Evolutionary conservation across 169 alveolate genomes (phyloP).

Genomic region (Babesia bigemina): DNA sequence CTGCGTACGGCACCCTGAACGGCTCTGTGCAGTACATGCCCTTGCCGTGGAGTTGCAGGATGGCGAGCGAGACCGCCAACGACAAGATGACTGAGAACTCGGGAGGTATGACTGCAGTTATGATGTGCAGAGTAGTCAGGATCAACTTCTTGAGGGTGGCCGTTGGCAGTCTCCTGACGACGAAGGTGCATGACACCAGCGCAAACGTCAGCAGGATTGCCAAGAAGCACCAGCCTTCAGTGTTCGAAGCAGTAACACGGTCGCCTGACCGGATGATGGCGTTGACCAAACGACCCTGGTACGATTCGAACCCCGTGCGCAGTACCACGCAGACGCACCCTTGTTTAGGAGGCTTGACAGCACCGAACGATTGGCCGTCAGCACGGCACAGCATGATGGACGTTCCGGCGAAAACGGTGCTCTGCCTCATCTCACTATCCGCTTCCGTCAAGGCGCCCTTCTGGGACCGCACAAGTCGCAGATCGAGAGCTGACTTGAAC

Average conservation of each 20-base stretch:
- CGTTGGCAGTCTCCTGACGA: slow-evolving; percentile 75
- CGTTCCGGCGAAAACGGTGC: slow-evolving; percentile 93
- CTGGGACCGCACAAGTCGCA: not conserved
- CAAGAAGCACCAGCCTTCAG: slow-evolving; percentile 92
- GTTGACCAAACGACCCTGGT: slow-evolving; percentile 95
- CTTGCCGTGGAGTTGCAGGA: slow-evolving; percentile 87
- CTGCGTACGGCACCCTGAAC: slow-evolving; percentile 96
- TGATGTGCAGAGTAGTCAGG: slow-evolving; percentile 92
- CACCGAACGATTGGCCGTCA: slow-evolving; percentile 31
- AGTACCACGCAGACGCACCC: slow-evolving; percentile 75
- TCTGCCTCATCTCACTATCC: slow-evolving; percentile 76
- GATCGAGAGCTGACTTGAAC: slow-evolving; percentile 68
- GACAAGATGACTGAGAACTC: slow-evolving; percentile 98
- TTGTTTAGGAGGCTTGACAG: slow-evolving; percentile 31
- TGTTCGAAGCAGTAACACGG: slow-evolving; percentile 86
- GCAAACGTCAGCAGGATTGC: slow-evolving; percentile 91
- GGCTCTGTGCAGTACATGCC: slow-evolving; percentile 98
- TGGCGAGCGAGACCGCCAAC: slow-evolving; percentile 94
- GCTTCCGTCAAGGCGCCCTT: slow-evolving; percentile 58
- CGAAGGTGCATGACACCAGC: slow-evolving; percentile 90
- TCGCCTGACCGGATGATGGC: slow-evolving; percentile 93
- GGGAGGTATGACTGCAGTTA: slow-evolving; percentile 98
- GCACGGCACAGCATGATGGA: slow-evolving; percentile 82
- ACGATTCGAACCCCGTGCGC: slow-evolving; percentile 87
- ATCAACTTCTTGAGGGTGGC: slow-evolving; percentile 82